phyloP scores from a whole-genome alignment of 2,329 filamentous ascomycete genomes.

The Didymella keratinophila region DNA sequence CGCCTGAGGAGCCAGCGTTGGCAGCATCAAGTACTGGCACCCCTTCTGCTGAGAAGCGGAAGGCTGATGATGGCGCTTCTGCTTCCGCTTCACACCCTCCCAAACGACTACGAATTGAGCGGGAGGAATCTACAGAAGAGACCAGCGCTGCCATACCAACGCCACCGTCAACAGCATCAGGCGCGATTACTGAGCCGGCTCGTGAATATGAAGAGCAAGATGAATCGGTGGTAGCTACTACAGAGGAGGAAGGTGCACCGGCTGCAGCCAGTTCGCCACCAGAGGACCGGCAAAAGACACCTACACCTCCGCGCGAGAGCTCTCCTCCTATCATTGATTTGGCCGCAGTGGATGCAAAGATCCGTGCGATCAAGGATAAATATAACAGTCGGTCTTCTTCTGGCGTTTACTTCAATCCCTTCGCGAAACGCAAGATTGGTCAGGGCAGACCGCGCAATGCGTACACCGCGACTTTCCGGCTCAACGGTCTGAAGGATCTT shows the following conservation, averaged over 20 bases:
- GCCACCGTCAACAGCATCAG: neutral
- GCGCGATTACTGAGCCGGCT: neutral
- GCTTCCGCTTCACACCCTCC: neutral
- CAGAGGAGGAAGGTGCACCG: neutral
- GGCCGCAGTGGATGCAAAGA: slow-evolving; percentile 1
- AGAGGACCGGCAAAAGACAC: neutral
- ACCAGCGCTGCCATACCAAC: neutral
- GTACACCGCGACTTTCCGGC: slow-evolving; percentile 55
- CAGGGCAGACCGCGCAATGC: slow-evolving; percentile 55
- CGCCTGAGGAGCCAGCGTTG: neutral
- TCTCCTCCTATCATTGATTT: slow-evolving; percentile 5
- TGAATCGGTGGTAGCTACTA: neutral
- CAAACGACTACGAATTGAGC: slow-evolving; percentile 10
- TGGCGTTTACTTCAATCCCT: slow-evolving; percentile 57
- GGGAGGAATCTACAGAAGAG: neutral
- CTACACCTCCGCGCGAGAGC: neutral
- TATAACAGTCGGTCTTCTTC: slow-evolving; percentile 43
- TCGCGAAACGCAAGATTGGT: slow-evolving; percentile 47
- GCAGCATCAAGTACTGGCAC: neutral
- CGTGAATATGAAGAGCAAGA: neutral
- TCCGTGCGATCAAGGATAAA: slow-evolving; percentile 32
- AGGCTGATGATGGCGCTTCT: neutral
- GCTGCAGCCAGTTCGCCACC: neutral
- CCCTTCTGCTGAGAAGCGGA: slow-evolving; percentile 7
- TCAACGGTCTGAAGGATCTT: slow-evolving; percentile 42